A percentile compares a stretch with the other conserved stretches of the same genome.
phyloP scores from a whole-genome alignment of 2,329 filamentous ascomycete species.

The Xylariomycetidae sp. region DNA sequence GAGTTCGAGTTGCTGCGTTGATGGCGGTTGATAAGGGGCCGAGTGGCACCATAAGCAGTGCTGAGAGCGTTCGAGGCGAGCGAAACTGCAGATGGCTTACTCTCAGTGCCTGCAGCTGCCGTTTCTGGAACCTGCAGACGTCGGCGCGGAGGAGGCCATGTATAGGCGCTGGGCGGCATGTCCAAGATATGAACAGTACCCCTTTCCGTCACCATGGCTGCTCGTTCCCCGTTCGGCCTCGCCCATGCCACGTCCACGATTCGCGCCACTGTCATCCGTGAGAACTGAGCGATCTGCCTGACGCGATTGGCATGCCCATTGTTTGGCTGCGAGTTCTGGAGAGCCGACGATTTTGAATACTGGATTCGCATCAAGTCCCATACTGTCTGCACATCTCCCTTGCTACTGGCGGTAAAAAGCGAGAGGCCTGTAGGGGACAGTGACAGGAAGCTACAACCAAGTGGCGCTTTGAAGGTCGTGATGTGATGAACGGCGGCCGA shows the following conservation, averaged over 20 bases:
- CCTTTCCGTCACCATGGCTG: constrained; percentile 87
- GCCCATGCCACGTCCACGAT: constrained; percentile 90
- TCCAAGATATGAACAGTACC: constrained; percentile 94
- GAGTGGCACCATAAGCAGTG: constrained; percentile 63
- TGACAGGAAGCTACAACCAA: constrained; percentile 75
- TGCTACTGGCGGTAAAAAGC: constrained; percentile 73
- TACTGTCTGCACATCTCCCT: constrained; percentile 76
- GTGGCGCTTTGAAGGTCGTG: constrained; percentile 63
- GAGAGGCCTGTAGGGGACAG: constrained; percentile 69
- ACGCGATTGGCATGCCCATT: constrained; percentile 52
- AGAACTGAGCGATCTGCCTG: constrained; percentile 81
- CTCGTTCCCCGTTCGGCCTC: constrained; percentile 69
- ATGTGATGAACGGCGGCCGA: constrained; percentile 54
- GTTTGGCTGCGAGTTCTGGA: constrained; percentile 47
- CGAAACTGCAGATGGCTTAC: constrained; percentile 51
- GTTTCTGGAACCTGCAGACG: constrained; percentile 38
- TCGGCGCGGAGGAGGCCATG: constrained; percentile 73
- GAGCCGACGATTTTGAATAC: constrained; percentile 53
- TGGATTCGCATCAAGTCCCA: constrained; percentile 71
- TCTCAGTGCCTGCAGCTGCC: constrained; percentile 42
- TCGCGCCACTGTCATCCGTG: constrained; percentile 83
- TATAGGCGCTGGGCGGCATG: constrained; percentile 73
- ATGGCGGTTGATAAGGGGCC: constrained; percentile 50
- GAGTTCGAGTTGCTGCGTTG: constrained; percentile 44
- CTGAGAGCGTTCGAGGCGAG: constrained; percentile 66